Conservation (phyloP, 768 basidiomycete genomes). For the Pleurotus platypus region DNA sequence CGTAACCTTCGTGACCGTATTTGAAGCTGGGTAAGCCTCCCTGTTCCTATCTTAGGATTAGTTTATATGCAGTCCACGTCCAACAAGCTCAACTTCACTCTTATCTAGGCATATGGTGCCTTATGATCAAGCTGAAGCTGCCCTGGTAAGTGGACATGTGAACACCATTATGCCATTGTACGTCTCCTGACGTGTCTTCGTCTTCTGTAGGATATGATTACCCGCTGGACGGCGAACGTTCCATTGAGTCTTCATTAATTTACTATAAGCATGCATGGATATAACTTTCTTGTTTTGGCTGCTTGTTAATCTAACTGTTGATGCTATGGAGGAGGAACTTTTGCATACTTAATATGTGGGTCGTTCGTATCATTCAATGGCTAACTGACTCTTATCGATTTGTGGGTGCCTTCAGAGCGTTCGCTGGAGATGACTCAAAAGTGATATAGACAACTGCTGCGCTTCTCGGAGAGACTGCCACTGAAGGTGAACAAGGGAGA, state of each 20-base stretch:
- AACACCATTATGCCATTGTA: not conserved
- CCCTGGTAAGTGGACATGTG: constrained; percentile 49
- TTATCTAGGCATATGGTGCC: constrained; percentile 79
- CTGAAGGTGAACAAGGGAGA: too few species aligned
- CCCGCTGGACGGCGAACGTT: constrained; percentile 52
- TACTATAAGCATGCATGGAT: too few species aligned
- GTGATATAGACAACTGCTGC: too few species aligned
- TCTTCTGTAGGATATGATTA: constrained; percentile 49
- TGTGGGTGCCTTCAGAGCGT: too few species aligned
- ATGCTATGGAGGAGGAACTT: too few species aligned
- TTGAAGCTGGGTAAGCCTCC: constrained; percentile 71
- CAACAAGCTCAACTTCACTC: constrained; percentile 1
- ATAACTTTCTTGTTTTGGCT: too few species aligned
- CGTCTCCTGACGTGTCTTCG: not conserved
- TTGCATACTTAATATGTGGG: too few species aligned
- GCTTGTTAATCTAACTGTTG: too few species aligned
- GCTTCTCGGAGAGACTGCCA: too few species aligned
- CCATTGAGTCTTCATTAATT: constrained; percentile 33
- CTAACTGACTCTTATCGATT: too few species aligned
- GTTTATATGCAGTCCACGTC: not conserved
- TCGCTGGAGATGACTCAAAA: too few species aligned
- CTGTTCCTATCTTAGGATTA: not conserved
- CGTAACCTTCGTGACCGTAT: constrained; percentile 74
- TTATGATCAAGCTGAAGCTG: constrained; percentile 84
- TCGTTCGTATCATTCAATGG: too few species aligned